Percentiles rank a stretch among this genome's conserved stretches.
These are phyloP conservation scores for Boeremia exigua DNA, from an alignment of 2,329 filamentous ascomycete genomes.

Conservation along the genomic window DNA sequence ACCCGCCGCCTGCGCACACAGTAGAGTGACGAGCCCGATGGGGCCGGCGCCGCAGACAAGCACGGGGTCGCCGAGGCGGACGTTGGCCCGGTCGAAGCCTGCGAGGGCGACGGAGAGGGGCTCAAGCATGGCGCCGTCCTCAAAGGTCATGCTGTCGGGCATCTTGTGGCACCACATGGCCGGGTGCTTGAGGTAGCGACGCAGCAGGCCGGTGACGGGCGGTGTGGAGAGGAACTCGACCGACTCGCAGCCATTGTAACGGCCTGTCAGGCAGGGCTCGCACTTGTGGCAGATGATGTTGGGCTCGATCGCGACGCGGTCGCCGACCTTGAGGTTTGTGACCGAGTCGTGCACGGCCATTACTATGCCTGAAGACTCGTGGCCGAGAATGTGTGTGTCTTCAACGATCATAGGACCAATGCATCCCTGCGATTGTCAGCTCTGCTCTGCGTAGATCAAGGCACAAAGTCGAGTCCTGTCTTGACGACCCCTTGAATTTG, in stretches of 20 bases:
- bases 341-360: conserved; percentile 84
- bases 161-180: conserved; percentile 97
- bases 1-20: conserved; percentile 84
- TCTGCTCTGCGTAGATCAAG: background rate
- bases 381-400: conserved; percentile 88
- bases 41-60: conserved; percentile 92
- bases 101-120: conserved; percentile 88
- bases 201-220: conserved; percentile 82
- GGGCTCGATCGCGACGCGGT: conserved; percentile 75
- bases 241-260: conserved; percentile 91
- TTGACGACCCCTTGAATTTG: background rate
- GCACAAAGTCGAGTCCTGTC: background rate
- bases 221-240: conserved; percentile 91
- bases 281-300: conserved; percentile 91
- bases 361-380: conserved; percentile 86
- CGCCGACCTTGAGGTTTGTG: conserved; percentile 77
- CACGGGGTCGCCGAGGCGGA: conserved; percentile 84
- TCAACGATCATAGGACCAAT: conserved; percentile 96
- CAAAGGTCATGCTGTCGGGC: conserved; percentile 80
- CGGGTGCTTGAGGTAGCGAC: conserved; percentile 93
- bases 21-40: conserved; percentile 86
- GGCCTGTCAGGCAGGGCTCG: conserved; percentile 88
- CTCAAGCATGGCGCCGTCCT: conserved; percentile 89
- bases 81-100: conserved; percentile 80
- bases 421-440: conserved; percentile 59